Percentiles rank a stretch among this genome's conserved stretches.
Evolutionary conservation across 108 stramenopile genomes (phyloP).

Genomic region (Conticribra guillardii): DNA sequence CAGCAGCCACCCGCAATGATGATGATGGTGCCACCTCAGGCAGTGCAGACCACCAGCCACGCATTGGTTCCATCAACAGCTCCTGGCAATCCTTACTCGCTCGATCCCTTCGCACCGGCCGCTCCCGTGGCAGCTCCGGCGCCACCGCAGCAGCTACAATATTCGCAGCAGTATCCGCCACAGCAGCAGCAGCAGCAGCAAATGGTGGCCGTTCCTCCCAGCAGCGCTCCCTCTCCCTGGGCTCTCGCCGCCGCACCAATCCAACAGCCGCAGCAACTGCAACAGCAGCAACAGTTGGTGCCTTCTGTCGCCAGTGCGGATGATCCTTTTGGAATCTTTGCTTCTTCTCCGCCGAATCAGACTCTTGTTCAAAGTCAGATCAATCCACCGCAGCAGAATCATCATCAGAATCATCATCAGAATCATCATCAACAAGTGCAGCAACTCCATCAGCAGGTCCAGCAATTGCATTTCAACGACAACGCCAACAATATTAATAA

Average conservation of each 20-base stretch:
- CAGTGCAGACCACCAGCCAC: neutral
- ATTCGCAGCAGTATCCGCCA: neutral
- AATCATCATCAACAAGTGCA: slow-evolving; percentile 12
- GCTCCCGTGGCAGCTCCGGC: too few relatives aligned
- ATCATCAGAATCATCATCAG: too few relatives aligned
- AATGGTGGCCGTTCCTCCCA: slow-evolving; percentile 16
- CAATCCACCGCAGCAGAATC: too few relatives aligned
- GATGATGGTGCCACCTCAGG: too few relatives aligned
- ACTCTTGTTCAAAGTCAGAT: too few relatives aligned
- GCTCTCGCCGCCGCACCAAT: slow-evolving; percentile 20
- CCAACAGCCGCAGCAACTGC: neutral
- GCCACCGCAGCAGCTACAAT: neutral
- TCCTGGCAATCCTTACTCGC: neutral
- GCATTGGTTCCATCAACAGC: slow-evolving; percentile 21
- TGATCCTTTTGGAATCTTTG: slow-evolving; percentile 44
- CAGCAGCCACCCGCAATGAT: too few relatives aligned
- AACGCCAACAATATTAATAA: slow-evolving; percentile 35
- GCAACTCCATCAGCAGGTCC: slow-evolving; percentile 27
- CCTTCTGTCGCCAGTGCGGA: slow-evolving; percentile 16
- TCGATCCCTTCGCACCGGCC: neutral
- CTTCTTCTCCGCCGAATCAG: slow-evolving; percentile 4
- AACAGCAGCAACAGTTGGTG: slow-evolving; percentile 24
- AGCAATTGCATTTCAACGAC: slow-evolving; percentile 19
- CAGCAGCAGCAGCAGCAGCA: slow-evolving; percentile 38
- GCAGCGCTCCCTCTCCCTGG: slow-evolving; percentile 8